Percentiles rank a stretch among this genome's conserved stretches.
Conservation (phyloP, 352 stramenopile genomes). For the Pythium pyrilobum region DNA sequence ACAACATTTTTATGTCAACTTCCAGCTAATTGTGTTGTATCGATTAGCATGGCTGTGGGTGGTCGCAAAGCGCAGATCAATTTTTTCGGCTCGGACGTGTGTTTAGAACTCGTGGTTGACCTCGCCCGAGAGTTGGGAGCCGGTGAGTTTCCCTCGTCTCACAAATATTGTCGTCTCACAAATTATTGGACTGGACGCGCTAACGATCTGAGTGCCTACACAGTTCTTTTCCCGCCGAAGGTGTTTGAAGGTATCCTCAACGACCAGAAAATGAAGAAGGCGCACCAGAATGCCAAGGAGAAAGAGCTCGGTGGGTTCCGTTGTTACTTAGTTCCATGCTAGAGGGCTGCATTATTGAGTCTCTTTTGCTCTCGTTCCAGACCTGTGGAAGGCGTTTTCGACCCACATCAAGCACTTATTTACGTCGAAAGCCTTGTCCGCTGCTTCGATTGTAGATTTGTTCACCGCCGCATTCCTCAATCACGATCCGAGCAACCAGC, state of each 20-base stretch:
- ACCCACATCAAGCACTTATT: slow-evolving; percentile 53
- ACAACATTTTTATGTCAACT: too few relatives aligned
- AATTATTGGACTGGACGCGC: too few relatives aligned
- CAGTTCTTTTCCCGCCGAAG: slow-evolving; percentile 62
- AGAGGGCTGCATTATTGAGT: too few relatives aligned
- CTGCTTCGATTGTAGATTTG: slow-evolving; percentile 30
- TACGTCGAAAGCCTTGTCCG: slow-evolving; percentile 32
- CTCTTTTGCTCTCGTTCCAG: too few relatives aligned
- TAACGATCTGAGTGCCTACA: too few relatives aligned
- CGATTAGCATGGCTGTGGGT: slow-evolving; percentile 66
- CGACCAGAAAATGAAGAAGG: slow-evolving; percentile 70
- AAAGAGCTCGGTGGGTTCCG: slow-evolving; percentile 46
- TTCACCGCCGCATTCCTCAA: slow-evolving; percentile 50
- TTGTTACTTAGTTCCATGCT: neutral
- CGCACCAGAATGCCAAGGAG: slow-evolving; percentile 65
- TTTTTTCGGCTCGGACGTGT: slow-evolving; percentile 72
- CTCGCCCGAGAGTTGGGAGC: slow-evolving; percentile 52
- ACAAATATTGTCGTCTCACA: too few relatives aligned
- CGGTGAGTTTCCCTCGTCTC: slow-evolving; percentile 31
- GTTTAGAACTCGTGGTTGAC: slow-evolving; percentile 68
- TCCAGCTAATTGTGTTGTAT: too few relatives aligned
- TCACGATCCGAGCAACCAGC: slow-evolving; percentile 48
- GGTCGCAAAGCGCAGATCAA: slow-evolving; percentile 70
- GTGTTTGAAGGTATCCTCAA: slow-evolving; percentile 82
- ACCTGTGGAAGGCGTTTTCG: slow-evolving; percentile 67